Percentiles rank a stretch among this genome's conserved stretches.
phyloP scores from a whole-genome alignment of 2,329 filamentous ascomycete genomes.

The Cryphonectria carpinicola region DNA sequence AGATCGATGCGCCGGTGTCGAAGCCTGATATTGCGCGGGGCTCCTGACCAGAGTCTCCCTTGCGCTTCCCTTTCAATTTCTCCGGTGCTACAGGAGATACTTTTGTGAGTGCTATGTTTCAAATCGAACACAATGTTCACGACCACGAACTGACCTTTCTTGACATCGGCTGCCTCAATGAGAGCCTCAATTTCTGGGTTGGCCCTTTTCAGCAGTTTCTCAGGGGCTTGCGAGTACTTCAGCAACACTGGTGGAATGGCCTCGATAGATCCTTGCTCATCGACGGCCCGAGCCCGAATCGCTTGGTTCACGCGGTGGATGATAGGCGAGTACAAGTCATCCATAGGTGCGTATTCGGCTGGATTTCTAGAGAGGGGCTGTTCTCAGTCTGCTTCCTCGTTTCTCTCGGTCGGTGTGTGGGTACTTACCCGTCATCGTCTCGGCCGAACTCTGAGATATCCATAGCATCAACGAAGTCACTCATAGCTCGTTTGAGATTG shows the following conservation, averaged over 20 bases:
- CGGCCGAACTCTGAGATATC: constrained; percentile 73
- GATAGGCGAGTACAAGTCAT: constrained; percentile 81
- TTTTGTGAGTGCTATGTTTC: constrained; percentile 1
- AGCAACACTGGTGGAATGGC: constrained; percentile 67
- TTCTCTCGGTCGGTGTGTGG: background rate
- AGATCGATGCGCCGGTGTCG: constrained; percentile 81
- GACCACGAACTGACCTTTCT: constrained; percentile 65
- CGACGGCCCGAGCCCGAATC: constrained; percentile 78
- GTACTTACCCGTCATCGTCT: constrained; percentile 73
- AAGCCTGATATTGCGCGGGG: constrained; percentile 77
- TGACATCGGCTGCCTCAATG: constrained; percentile 74
- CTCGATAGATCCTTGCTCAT: constrained; percentile 67
- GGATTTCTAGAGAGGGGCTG: constrained; percentile 37
- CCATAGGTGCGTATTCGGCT: constrained; percentile 73
- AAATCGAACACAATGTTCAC: background rate
- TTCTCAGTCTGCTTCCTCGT: background rate
- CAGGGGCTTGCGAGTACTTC: constrained; percentile 74
- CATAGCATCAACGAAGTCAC: constrained; percentile 90
- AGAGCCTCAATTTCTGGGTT: constrained; percentile 64
- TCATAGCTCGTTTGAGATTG: constrained; percentile 80
- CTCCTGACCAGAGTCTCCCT: constrained; percentile 67
- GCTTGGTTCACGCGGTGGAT: constrained; percentile 90
- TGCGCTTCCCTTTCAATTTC: constrained; percentile 75
- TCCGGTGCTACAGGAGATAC: constrained; percentile 64
- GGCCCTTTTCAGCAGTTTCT: constrained; percentile 64